Evolutionary conservation across 306 rosid species (phyloP).

Genomic region (Dalbergia cultrata): DNA sequence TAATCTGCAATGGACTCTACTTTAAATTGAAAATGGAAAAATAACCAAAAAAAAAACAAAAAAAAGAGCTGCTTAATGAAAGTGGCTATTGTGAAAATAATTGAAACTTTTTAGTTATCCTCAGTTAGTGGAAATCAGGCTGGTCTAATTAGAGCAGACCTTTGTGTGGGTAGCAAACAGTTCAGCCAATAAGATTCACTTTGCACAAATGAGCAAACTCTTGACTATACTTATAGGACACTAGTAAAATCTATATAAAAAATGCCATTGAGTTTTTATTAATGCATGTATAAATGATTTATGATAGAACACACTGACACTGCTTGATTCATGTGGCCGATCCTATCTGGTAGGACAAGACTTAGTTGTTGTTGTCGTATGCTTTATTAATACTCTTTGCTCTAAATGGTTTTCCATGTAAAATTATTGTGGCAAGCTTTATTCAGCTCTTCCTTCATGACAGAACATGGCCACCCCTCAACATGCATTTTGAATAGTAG

Average conservation of each 20-base stretch:
- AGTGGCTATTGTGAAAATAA: constrained; percentile 43
- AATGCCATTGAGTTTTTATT: background rate
- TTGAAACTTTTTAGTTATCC: constrained; percentile 61
- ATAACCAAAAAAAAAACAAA: background rate
- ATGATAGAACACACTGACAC: no score
- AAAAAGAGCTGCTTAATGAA: constrained; percentile 44
- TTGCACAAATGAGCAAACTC: constrained; percentile 49
- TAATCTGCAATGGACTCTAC: constrained; percentile 40
- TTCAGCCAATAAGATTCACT: constrained; percentile 65
- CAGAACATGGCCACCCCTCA: constrained; percentile 32
- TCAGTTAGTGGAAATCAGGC: constrained; percentile 74
- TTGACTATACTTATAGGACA: constrained; percentile 53
- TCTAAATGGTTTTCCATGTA: constrained; percentile 37
- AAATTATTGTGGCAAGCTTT: constrained; percentile 42
- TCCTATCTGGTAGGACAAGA: no score
- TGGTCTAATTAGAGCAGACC: constrained; percentile 76
- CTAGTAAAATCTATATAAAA: constrained; percentile 33
- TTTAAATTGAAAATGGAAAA: constrained; percentile 41
- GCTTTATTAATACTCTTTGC: constrained; percentile 28
- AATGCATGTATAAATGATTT: no score
- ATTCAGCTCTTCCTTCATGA: constrained; percentile 29
- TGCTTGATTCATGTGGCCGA: no score
- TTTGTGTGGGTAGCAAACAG: constrained; percentile 61
- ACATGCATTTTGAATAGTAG: constrained; percentile 37
- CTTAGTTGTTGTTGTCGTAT: no score